A percentile compares a stretch with the other conserved stretches of the same genome.
Evolutionary conservation across 192 early-diverging fungal genomes (phyloP).

Genomic region (Piromyces finnis): DNA sequence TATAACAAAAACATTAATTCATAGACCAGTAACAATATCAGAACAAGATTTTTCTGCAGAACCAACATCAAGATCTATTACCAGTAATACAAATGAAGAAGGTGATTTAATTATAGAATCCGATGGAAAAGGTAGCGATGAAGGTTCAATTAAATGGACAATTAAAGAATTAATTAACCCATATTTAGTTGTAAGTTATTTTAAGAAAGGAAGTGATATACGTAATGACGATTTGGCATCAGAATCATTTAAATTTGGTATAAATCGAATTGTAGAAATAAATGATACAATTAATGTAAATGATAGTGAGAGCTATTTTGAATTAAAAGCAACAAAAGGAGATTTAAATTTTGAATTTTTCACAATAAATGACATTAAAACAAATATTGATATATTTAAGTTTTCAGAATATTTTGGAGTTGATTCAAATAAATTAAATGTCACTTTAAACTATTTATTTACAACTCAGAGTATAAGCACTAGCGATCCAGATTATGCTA

Average conservation of each 20-base stretch:
- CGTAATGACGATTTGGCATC: not conserved
- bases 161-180: not conserved
- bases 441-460: not conserved
- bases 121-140: not conserved
- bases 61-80: not conserved
- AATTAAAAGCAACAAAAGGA: not conserved
- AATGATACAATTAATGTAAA: not conserved
- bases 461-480: not conserved
- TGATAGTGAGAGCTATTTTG: not conserved
- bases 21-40: not conserved
- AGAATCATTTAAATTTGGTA: not conserved
- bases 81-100: not conserved
- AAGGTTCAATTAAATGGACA: not conserved
- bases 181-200: not conserved
- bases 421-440: not conserved
- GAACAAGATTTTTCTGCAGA: not conserved
- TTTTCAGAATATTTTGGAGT: not conserved
- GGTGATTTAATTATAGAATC: not conserved
- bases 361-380: not conserved
- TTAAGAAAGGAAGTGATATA: not conserved
- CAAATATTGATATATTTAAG: not conserved
- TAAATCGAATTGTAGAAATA: not conserved
- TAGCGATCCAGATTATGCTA: not conserved
- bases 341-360: not conserved
- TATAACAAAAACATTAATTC: not conserved